Base-by-base conservation (phyloP, 768 basidiomycete genomes). In the Termitomyces sp. region DNA sequence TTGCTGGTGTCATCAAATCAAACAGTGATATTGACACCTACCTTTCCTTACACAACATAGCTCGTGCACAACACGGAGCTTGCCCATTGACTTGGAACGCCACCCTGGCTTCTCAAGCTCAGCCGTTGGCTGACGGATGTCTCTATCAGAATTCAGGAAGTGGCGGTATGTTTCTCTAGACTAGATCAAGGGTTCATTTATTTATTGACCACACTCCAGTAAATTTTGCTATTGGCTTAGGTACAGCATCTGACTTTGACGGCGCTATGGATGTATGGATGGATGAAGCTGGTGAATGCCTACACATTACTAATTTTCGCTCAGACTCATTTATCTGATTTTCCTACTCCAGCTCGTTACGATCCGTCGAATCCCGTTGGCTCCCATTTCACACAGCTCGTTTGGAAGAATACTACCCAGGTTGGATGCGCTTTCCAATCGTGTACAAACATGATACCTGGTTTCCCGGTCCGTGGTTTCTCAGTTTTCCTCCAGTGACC, bases 341-440 rank as follows among this genome's bases (percentile, higher is more conserved):
- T 18, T n/a, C 5, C 12, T n/a, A 35, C n/a, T 5, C 7, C 39
- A 88, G 86, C 78, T 3, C 62, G 81, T 39, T 90, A 89, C 68
- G 66, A 86, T 65, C 73, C 87, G 35, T 78, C 67, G 66, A 84
- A 83, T 71, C 89, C 88, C 0, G 65, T 73, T 44, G 66, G 81
- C 18, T 88, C 87, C 52, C 89, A 90, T 69, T 91, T 86, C 67
- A 91, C 89, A 12, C 89, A 90, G 70, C 81, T 89, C 5, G 88
- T 91, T 7, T 91, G 90, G 90, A 90, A 91, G 71, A 77, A 70
- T 7, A 81, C 84, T 20, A 82, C 79, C 1, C 74, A 88, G 60
- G 76, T 90, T 22, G 89, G 88, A 28, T 91, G 88, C 67, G 88
- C 86, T 40, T 74, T 81, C 28, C 73, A 80, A 60, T 68, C 70